Percentiles rank a stretch among this genome's conserved stretches.
These are phyloP conservation scores for Metschnikowia cubensis DNA, from an alignment of 805 yeast species.

Conservation along the genomic window DNA sequence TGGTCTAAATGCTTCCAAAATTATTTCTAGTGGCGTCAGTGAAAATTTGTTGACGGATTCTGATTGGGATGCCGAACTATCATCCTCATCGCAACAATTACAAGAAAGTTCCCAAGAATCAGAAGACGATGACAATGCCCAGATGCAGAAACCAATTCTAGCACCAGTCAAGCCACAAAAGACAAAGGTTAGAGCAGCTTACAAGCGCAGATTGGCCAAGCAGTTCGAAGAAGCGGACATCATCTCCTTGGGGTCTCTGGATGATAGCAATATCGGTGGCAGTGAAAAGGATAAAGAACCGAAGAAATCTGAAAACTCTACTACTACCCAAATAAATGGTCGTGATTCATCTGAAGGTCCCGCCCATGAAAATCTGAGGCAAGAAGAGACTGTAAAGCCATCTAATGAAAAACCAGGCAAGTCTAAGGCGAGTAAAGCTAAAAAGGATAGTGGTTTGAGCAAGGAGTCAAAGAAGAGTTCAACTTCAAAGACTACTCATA, in stretches of 20 bases:
- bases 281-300: background rate
- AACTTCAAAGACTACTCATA: background rate
- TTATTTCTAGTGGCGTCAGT: background rate
- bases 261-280: background rate
- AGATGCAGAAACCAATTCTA: background rate
- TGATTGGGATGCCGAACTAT: background rate
- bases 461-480: background rate
- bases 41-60: background rate
- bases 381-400: background rate
- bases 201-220: conserved; percentile 7
- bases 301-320: background rate
- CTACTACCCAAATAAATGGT: background rate
- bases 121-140: background rate
- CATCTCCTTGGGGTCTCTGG: conserved; percentile 7
- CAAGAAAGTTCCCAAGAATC: background rate
- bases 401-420: background rate
- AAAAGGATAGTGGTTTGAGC: background rate
- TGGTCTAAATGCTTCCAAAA: background rate
- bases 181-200: conserved; percentile 5
- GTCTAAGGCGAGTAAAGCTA: background rate
- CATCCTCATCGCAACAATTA: no score
- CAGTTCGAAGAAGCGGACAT: conserved; percentile 11
- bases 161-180: background rate
- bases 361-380: background rate
- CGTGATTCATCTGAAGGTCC: background rate